A percentile compares a stretch with the other conserved stretches of the same genome.
Evolutionary conservation across 225 moss, liverwort and hornwort species (phyloP).

Genomic region (Bryoerythrophyllum caledonicum): DNA sequence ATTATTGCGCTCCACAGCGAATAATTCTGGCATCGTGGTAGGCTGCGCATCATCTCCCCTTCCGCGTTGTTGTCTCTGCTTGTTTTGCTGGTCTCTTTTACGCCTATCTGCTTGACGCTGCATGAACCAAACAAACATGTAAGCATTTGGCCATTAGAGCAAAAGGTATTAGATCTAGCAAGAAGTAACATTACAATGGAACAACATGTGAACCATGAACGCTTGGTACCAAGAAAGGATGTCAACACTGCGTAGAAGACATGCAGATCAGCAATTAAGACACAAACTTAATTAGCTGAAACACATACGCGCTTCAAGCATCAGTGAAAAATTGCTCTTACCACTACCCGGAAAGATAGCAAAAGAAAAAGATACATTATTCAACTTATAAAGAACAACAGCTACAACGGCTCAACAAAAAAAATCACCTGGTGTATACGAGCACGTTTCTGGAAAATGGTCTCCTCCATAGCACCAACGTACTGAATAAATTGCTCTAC

Average conservation of each 20-base stretch:
- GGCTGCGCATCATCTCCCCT: conserved; percentile 98
- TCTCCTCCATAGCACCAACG: conserved; percentile 81
- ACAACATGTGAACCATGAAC: conserved; percentile 9
- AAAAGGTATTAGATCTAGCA: not conserved
- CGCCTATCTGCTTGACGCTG: conserved; percentile 98
- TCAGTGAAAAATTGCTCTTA: not conserved
- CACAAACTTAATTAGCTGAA: not conserved
- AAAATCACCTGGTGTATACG: conserved; percentile 89
- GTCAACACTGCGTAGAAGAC: not conserved
- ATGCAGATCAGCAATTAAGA: not conserved
- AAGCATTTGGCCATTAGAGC: not conserved
- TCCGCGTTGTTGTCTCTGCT: conserved; percentile 79
- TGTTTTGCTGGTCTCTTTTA: conserved; percentile 67
- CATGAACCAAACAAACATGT: conserved; percentile 28
- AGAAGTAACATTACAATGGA: not conserved
- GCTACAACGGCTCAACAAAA: conserved; percentile 3
- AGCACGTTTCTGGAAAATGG: conserved; percentile 96
- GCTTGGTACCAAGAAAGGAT: not conserved
- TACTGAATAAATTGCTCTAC: conserved; percentile 85
- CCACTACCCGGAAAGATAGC: not conserved
- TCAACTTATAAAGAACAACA: not conserved
- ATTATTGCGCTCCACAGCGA: conserved; percentile 65
- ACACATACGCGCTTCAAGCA: conserved; percentile 9
- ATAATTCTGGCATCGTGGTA: conserved; percentile 71
- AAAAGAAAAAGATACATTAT: not conserved